Percentiles rank a stretch among this genome's conserved stretches.
Conservation (phyloP, 148 eudicot genomes). For the Tetragonia tetragonoides region DNA sequence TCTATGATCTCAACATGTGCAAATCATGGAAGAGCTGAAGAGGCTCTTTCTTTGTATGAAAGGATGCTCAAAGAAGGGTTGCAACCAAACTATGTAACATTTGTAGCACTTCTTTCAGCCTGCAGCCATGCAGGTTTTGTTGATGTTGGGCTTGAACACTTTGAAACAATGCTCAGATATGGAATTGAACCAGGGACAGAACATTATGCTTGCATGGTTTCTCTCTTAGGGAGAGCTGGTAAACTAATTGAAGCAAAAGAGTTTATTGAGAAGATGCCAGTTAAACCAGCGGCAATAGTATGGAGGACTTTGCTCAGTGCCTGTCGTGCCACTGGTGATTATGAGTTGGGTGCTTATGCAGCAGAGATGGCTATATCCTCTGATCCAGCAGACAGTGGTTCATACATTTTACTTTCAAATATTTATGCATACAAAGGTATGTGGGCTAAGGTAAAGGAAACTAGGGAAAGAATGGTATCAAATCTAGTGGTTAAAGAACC, state of each 20-base stretch:
- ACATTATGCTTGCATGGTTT: slow-evolving; percentile 68
- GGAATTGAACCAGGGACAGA: slow-evolving; percentile 64
- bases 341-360: slow-evolving; percentile 49
- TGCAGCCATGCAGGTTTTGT: slow-evolving; percentile 67
- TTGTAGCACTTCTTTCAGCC: slow-evolving; percentile 62
- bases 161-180: slow-evolving; percentile 42
- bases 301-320: slow-evolving; percentile 79
- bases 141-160: slow-evolving; percentile 45
- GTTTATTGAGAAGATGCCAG: slow-evolving; percentile 58
- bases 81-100: slow-evolving; percentile 59
- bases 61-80: slow-evolving; percentile 50
- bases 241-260: slow-evolving; percentile 50
- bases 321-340: slow-evolving; percentile 42
- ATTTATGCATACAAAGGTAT: slow-evolving; percentile 53
- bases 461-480: slow-evolving; percentile 53
- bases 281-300: slow-evolving; percentile 45
- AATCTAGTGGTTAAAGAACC: slow-evolving; percentile 61
- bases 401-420: slow-evolving; percentile 65
- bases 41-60: slow-evolving; percentile 51
- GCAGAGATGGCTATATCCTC: slow-evolving; percentile 61
- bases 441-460: slow-evolving; percentile 57
- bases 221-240: slow-evolving; percentile 65
- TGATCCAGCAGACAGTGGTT: slow-evolving; percentile 59
- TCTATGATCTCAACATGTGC: slow-evolving; percentile 64
- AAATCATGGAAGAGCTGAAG: slow-evolving; percentile 62